Base-by-base conservation (phyloP, 1,284 basidiomycete species). In the Tylopilus orsonianus region DNA sequence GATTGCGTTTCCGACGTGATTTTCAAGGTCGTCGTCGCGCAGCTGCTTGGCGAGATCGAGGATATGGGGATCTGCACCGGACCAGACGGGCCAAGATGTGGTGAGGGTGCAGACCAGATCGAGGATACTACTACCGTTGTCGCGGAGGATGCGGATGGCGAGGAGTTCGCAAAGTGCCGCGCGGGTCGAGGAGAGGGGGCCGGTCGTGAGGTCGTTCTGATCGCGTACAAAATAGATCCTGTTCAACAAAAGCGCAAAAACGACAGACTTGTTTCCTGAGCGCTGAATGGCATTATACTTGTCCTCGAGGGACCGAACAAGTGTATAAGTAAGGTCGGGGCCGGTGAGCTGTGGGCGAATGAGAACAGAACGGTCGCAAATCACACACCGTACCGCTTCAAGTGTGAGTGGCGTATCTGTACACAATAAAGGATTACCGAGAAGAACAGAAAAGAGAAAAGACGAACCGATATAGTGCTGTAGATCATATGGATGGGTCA, bases 191-290 rank as follows among this genome's bases (percentile, higher is more conserved):
- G 89, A 94, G 26, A 97, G 70, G 1, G 86, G 77, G 14, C 76
- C 68, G 49, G 85, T 79, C 23, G 78, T 70, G 61, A 89, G 69
- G 69, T 50, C 44, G 22, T 85, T 77, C 56, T 83, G 71, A 66
- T 92, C 88, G 22, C 87, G 81, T 19, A 83, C 67, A 67, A 97
- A 97, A 67, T 95, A 83, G 10, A 94, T 83, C 38, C 90, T 84
- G 67, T 93, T 96, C 46, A 97, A 73, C 9, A 97, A 81, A 50
- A 95, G 79, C 59, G 91, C 93, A 67, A 97, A 97, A 6, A 93
- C 86, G 48, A 91, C 71, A 23, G 86, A 80, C 63, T 81, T 78
- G 67, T 89, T 89, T 16, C 84, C 84, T 40, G 71, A 63, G 19
- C 73, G 75, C 60, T 88, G 85, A 27, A 88, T 67, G 10, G 71